A percentile compares a stretch with the other conserved stretches of the same genome.
phyloP scores from a whole-genome alignment of 495 filamentous ascomycete genomes.

The Neurospora tetraspora region DNA sequence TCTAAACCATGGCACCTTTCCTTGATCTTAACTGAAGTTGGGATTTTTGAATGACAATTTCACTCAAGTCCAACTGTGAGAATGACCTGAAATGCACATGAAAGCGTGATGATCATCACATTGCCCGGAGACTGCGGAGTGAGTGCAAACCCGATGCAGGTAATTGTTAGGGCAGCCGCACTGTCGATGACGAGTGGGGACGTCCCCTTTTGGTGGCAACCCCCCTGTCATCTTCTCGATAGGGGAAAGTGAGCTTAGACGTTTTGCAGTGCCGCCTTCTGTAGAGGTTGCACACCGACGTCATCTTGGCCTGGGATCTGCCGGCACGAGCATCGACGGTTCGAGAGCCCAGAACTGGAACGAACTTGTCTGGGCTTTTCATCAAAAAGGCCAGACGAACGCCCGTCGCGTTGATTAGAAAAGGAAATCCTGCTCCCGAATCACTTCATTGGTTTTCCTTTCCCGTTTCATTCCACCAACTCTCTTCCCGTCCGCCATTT shows the following conservation, averaged over 20 bases:
- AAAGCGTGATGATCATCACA: background rate
- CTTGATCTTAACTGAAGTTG: no score
- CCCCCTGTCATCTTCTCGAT: background rate
- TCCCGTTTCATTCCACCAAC: background rate
- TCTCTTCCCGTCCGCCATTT: background rate
- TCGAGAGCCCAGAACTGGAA: background rate
- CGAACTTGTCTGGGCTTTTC: background rate
- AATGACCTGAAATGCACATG: no score
- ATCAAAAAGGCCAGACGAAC: background rate
- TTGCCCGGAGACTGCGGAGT: background rate
- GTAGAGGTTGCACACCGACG: slow-evolving; percentile 15
- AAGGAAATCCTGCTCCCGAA: slow-evolving; percentile 2
- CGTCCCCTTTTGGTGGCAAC: background rate
- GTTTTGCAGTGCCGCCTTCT: background rate
- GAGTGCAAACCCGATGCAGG: background rate
- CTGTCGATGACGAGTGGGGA: background rate
- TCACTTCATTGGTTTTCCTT: background rate
- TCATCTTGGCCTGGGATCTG: slow-evolving; percentile 10
- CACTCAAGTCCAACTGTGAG: no score
- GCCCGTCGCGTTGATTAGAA: slow-evolving; percentile 8
- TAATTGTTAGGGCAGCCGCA: background rate
- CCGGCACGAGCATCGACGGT: background rate
- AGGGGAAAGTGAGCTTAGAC: background rate
- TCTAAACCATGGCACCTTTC: no score
- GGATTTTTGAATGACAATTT: no score